phyloP scores from a whole-genome alignment of 768 basidiomycete species.

The Kwoniella newhampshirensis region DNA sequence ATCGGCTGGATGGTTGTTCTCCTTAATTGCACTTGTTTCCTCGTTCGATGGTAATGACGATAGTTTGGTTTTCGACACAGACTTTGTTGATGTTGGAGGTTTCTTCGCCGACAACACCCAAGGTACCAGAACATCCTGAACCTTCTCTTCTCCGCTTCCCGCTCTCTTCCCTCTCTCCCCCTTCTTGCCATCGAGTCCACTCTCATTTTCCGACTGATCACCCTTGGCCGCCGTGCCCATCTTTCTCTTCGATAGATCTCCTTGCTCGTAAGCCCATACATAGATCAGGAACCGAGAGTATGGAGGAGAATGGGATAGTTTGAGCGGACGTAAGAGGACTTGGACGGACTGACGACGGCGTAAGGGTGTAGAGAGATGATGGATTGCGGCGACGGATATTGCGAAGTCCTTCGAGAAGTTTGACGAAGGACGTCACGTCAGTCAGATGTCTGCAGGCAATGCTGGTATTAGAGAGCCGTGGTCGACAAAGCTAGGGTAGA shows the following conservation, averaged over 20 bases:
- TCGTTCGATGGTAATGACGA: no score
- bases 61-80: no score
- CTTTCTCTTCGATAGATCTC: conserved; percentile 72
- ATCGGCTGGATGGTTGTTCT: background rate
- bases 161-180: conserved; percentile 10
- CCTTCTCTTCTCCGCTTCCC: conserved; percentile 16
- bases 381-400: conserved; percentile 95
- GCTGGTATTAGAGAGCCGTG: no score
- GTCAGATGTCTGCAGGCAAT: no score
- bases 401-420: conserved; percentile 83
- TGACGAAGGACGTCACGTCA: background rate
- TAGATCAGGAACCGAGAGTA: conserved; percentile 76
- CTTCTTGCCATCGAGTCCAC: background rate
- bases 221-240: conserved; percentile 57
- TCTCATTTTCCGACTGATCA: background rate
- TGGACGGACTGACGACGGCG: conserved; percentile 72
- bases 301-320: conserved; percentile 16
- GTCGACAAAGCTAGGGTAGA: no score
- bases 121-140: conserved; percentile 51
- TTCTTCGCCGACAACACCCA: conserved; percentile 42
- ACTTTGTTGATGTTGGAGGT: conserved; percentile 3
- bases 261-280: conserved; percentile 97
- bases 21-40: background rate
- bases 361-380: conserved; percentile 80
- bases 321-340: conserved; percentile 56